These are phyloP conservation scores for Metschnikowia peoriensis DNA, from an alignment of 805 yeast genomes.

Conservation along the genomic window DNA sequence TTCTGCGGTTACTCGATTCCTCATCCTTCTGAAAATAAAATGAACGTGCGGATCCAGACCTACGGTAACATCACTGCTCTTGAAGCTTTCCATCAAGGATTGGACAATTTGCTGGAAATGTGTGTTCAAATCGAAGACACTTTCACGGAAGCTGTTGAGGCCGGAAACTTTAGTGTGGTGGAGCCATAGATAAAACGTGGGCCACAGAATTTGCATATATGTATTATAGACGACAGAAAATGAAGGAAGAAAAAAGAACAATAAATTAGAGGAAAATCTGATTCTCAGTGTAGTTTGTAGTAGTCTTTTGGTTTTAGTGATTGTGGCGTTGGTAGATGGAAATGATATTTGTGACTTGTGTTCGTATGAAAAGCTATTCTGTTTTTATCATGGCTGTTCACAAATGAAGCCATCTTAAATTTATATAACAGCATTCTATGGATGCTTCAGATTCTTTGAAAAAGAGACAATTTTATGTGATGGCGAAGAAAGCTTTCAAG, in stretches of 20 bases:
- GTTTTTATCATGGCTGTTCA: too few species aligned
- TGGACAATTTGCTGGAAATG: conserved; percentile 76
- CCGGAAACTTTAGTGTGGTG: conserved; percentile 48
- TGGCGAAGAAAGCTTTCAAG: too few species aligned
- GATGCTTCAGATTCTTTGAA: too few species aligned
- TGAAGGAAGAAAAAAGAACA: neutral
- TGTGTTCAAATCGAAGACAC: conserved; percentile 82
- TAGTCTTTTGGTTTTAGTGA: too few species aligned
- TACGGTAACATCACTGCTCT: conserved; percentile 83
- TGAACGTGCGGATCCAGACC: conserved; percentile 92
- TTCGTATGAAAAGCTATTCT: too few species aligned
- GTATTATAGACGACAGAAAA: conserved; percentile 2
- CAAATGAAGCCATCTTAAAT: too few species aligned
- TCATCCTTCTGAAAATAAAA: conserved; percentile 90
- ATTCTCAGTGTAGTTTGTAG: too few species aligned
- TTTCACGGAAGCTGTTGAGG: conserved; percentile 66
- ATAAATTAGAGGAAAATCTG: neutral
- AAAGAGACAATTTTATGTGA: too few species aligned
- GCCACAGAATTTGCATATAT: neutral
- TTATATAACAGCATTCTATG: too few species aligned
- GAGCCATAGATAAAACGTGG: conserved; percentile 38
- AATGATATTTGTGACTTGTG: too few species aligned
- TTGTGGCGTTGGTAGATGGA: too few species aligned
- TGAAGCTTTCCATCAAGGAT: conserved; percentile 89
- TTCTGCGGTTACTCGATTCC: conserved; percentile 98